phyloP scores from a whole-genome alignment of 805 yeast species.

The Cyberlindnera samutprakarnensis region DNA sequence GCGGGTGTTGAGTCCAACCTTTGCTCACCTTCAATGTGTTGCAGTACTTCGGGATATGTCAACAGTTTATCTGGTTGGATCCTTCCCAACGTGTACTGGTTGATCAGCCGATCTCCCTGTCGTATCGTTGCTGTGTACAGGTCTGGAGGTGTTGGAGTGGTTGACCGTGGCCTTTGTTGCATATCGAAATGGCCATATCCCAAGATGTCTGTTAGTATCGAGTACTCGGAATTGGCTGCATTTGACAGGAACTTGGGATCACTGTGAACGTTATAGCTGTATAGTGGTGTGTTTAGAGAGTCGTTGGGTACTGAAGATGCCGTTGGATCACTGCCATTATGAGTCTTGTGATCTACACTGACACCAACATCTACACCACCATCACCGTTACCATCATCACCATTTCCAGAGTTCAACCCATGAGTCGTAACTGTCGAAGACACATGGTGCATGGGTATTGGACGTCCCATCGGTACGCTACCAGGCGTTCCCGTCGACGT shows the following conservation, averaged over 20 bases:
- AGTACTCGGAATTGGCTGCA: constrained; percentile 70
- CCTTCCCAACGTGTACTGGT: constrained; percentile 62
- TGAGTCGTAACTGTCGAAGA: no score
- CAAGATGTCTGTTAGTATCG: constrained; percentile 58
- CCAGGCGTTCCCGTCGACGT: not conserved
- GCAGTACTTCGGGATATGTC: constrained; percentile 55
- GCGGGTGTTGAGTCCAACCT: no score
- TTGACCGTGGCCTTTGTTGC: constrained; percentile 8
- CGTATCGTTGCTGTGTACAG: constrained; percentile 28
- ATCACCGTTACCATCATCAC: no score
- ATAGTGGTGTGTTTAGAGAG: not conserved
- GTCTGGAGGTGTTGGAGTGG: constrained; percentile 18
- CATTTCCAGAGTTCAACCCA: no score
- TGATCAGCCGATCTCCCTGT: constrained; percentile 48
- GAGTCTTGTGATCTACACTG: no score
- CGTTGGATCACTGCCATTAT: no score
- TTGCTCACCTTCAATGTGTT: constrained; percentile 15
- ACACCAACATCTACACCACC: no score
- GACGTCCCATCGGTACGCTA: no score
- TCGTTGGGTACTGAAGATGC: no score
- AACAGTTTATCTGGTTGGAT: constrained; percentile 29
- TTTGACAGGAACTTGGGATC: constrained; percentile 47
- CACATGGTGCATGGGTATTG: not conserved
- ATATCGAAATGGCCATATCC: constrained; percentile 27
- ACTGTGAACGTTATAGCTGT: not conserved